Evolutionary conservation across 805 yeast genomes (phyloP).

Genomic region (Candida berthetii): DNA sequence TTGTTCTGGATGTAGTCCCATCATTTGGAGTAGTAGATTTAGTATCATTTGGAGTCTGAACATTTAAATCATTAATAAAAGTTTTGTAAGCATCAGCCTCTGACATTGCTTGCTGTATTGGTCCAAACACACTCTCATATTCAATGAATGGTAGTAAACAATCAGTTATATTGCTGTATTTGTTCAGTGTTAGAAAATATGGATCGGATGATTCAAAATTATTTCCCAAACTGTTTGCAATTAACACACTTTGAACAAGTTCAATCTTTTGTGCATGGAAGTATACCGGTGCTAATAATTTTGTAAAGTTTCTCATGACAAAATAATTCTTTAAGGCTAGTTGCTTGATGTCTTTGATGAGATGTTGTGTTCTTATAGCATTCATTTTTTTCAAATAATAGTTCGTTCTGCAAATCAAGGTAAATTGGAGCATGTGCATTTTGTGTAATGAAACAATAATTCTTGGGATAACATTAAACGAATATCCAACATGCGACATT

Average conservation of each 20-base stretch:
- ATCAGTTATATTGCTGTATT: neutral
- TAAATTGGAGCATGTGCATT: neutral
- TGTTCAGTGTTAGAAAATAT: neutral
- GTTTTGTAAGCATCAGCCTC: no score
- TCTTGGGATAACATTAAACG: neutral
- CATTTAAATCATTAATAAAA: no score
- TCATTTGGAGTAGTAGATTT: no score
- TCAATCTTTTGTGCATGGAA: neutral
- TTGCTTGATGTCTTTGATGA: neutral
- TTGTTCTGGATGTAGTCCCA: no score
- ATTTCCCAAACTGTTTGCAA: neutral
- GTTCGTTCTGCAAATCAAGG: neutral
- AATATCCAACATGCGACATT: neutral
- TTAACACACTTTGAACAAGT: neutral
- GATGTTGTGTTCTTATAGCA: neutral
- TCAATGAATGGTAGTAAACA: neutral
- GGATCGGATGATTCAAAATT: neutral
- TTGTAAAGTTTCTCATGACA: neutral
- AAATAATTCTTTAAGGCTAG: neutral
- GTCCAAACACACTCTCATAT: neutral
- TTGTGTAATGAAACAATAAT: neutral
- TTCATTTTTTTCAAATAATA: neutral
- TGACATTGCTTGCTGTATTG: neutral
- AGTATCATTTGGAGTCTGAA: no score
- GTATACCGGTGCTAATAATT: neutral